A percentile compares a stretch with the other conserved stretches of the same genome.
Conservation (phyloP, 768 basidiomycete species). For the Suillus cothurnatus region DNA sequence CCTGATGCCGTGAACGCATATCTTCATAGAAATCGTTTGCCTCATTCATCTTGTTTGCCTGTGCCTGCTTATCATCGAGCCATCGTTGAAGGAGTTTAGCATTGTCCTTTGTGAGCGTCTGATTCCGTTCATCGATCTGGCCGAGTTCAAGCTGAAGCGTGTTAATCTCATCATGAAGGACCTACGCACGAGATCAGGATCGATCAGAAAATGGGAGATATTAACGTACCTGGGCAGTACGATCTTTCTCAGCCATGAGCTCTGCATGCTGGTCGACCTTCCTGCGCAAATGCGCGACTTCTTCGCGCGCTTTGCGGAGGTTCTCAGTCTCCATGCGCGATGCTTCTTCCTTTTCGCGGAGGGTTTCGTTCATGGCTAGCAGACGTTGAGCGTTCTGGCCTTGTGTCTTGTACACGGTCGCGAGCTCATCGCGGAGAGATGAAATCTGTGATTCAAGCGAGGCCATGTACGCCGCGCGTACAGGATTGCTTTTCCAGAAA, state of each 20-base stretch:
- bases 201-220: conserved; percentile 5
- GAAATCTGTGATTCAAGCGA: conserved; percentile 96
- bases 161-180: conserved; percentile 92
- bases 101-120: conserved; percentile 88
- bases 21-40: conserved; percentile 89
- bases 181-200: conserved; percentile 45
- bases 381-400: conserved; percentile 94
- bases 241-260: conserved; percentile 86
- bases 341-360: conserved; percentile 91
- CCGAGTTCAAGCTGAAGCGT: conserved; percentile 90
- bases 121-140: conserved; percentile 86
- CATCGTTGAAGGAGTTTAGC: conserved; percentile 94
- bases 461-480: conserved; percentile 83
- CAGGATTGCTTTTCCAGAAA: conserved; percentile 62
- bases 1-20: conserved; percentile 74
- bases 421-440: conserved; percentile 87
- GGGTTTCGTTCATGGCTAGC: conserved; percentile 91
- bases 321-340: conserved; percentile 81
- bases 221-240: conserved; percentile 75
- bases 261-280: conserved; percentile 86
- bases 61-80: conserved; percentile 92
- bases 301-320: conserved; percentile 75
- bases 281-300: conserved; percentile 65
- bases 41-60: conserved; percentile 95
- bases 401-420: conserved; percentile 94